These are phyloP conservation scores for Fusarium sp. DNA, from an alignment of 2,329 filamentous ascomycete species.

Conservation along the genomic window DNA sequence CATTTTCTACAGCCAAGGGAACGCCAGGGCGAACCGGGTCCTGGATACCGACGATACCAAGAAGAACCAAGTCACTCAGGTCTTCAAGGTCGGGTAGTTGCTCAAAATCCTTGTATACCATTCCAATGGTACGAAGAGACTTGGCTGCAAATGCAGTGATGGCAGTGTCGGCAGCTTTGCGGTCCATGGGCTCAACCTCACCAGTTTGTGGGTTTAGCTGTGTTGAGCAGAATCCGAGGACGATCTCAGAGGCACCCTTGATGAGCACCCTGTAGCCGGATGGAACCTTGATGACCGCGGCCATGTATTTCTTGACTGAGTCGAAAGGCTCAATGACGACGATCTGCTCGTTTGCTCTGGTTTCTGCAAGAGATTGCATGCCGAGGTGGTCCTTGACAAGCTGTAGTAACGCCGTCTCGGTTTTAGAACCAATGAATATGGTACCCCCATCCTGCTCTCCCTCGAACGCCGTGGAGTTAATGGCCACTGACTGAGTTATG, in stretches of 20 bases:
- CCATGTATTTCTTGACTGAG: constrained; percentile 79
- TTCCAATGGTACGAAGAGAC: constrained; percentile 85
- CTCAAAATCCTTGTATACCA: constrained; percentile 84
- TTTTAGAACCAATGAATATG: constrained; percentile 81
- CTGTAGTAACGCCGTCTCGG: constrained; percentile 77
- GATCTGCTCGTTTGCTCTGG: constrained; percentile 69
- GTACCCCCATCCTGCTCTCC: constrained; percentile 72
- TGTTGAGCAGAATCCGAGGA: constrained; percentile 64
- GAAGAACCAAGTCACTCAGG: constrained; percentile 69
- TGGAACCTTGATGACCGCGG: constrained; percentile 65
- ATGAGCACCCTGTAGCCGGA: constrained; percentile 67
- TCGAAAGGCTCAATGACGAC: constrained; percentile 80
- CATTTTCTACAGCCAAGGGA: constrained; percentile 74
- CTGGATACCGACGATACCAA: constrained; percentile 78
- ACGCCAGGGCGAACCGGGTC: constrained; percentile 82
- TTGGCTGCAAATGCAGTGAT: constrained; percentile 82
- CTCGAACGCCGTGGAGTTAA: constrained; percentile 81
- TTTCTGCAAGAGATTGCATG: constrained; percentile 72
- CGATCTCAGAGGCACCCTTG: constrained; percentile 73
- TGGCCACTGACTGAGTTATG: constrained; percentile 58
- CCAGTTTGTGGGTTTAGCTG: constrained; percentile 59
- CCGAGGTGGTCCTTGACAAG: constrained; percentile 74
- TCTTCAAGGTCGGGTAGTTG: constrained; percentile 66
- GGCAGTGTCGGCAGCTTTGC: constrained; percentile 66
- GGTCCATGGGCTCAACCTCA: constrained; percentile 58